Conservation (phyloP, 2,329 filamentous ascomycete species). For the Ceratocystis variospora region DNA sequence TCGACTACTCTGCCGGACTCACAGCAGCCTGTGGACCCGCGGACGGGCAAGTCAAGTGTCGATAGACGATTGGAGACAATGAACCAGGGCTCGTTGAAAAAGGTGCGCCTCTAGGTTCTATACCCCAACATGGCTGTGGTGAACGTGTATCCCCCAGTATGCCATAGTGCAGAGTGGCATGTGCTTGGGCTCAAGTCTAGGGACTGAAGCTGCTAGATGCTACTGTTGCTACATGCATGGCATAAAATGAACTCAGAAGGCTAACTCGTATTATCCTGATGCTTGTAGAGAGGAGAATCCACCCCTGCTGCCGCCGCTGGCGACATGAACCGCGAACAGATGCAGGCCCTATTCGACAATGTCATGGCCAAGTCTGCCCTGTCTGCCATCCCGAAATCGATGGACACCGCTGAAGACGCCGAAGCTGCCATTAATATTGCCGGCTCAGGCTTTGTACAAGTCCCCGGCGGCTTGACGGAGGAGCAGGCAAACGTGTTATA, state of each 20-base stretch:
- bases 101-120: slow-evolving; percentile 9
- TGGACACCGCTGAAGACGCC: neutral
- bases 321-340: neutral
- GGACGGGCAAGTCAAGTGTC: slow-evolving; percentile 28
- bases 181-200: neutral
- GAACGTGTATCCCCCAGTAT: neutral
- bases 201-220: too few relatives aligned
- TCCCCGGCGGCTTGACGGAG: slow-evolving; percentile 28
- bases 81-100: slow-evolving; percentile 21
- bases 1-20: slow-evolving; percentile 11
- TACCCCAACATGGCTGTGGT: neutral
- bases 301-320: neutral
- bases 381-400: slow-evolving; percentile 5
- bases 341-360: slow-evolving; percentile 18
- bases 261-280: neutral
- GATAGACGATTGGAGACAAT: slow-evolving; percentile 27
- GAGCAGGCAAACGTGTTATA: slow-evolving; percentile 35
- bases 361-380: slow-evolving; percentile 19
- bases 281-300: neutral
- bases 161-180: too few relatives aligned
- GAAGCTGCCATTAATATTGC: slow-evolving; percentile 2
- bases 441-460: slow-evolving; percentile 12
- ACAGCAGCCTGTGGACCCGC: slow-evolving; percentile 25
- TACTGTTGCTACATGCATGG: neutral
- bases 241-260: neutral